phyloP scores from a whole-genome alignment of 1,284 basidiomycete species.

The Bondarzewia mesenterica region DNA sequence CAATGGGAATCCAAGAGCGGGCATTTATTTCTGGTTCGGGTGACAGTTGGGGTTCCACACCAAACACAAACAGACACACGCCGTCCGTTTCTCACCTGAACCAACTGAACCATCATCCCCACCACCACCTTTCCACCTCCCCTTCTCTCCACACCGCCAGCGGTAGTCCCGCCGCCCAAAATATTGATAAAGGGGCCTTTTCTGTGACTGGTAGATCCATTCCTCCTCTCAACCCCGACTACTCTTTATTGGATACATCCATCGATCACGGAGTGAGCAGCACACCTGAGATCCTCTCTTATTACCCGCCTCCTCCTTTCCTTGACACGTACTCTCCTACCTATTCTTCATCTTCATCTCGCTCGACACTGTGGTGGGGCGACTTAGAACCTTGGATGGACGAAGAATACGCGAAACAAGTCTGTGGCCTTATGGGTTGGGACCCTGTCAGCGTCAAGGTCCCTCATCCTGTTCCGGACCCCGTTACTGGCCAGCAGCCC shows the following conservation, averaged over 20 bases:
- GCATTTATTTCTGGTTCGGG: slow-evolving; percentile 10
- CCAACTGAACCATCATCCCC: slow-evolving; percentile 3
- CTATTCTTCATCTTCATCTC: slow-evolving; percentile 20
- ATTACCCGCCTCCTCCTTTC: slow-evolving; percentile 12
- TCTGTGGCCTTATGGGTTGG: slow-evolving; percentile 75
- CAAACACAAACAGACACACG: slow-evolving; percentile 38
- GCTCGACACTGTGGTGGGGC: slow-evolving; percentile 69
- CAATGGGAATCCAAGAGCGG: slow-evolving; percentile 23
- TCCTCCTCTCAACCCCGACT: slow-evolving; percentile 17
- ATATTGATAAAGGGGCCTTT: slow-evolving; percentile 14
- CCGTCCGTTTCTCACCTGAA: slow-evolving; percentile 20
- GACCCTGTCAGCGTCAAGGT: slow-evolving; percentile 65
- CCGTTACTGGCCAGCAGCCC: slow-evolving; percentile 51
- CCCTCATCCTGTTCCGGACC: slow-evolving; percentile 53
- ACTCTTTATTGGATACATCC: slow-evolving; percentile 30
- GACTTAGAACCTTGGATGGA: slow-evolving; percentile 89
- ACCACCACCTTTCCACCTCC: slow-evolving; percentile 7
- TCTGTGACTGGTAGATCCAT: slow-evolving; percentile 4
- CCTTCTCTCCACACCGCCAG: slow-evolving; percentile 2
- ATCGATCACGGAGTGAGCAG: slow-evolving; percentile 21
- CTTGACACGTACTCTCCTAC: slow-evolving; percentile 18
- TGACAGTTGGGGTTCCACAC: slow-evolving; percentile 22
- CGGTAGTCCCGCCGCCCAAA: slow-evolving; percentile 15
- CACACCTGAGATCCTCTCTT: slow-evolving; percentile 16
- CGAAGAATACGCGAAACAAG: slow-evolving; percentile 80